A percentile compares a stretch with the other conserved stretches of the same genome.
phyloP scores from a whole-genome alignment of 306 rosid genomes.

The Rosa multiflora region DNA sequence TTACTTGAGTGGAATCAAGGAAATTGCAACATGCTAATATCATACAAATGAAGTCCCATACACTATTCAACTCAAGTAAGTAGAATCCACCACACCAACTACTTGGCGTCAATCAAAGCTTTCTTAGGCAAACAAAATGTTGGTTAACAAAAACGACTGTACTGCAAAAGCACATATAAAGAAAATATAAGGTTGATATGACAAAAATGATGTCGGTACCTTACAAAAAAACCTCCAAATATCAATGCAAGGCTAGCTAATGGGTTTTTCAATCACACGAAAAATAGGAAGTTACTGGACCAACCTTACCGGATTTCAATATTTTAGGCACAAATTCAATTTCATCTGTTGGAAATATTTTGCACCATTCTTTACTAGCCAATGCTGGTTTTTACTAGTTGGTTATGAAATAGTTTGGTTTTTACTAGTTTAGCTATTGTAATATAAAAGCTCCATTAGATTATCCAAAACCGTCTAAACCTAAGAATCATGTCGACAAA shows the following conservation, averaged over 20 bases:
- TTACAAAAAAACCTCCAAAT: not conserved
- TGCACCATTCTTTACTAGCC: not conserved
- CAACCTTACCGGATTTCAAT: not conserved
- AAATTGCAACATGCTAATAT: not conserved
- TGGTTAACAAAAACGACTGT: not conserved
- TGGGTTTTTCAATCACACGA: not conserved
- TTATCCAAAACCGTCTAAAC: not conserved
- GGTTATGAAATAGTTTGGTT: not conserved
- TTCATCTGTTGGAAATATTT: not conserved
- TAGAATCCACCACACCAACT: not conserved
- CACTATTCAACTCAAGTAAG: not conserved
- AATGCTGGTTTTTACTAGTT: not conserved
- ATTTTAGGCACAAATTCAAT: not conserved
- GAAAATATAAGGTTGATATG: not conserved
- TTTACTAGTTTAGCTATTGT: not conserved
- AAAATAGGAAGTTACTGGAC: not conserved
- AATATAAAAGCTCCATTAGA: not conserved
- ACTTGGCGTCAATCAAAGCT: not conserved
- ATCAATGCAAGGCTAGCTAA: not conserved
- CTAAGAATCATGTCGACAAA: not conserved
- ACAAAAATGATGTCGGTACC: not conserved
- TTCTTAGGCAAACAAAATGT: not conserved
- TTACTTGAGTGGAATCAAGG: not conserved
- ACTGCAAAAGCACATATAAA: not conserved
- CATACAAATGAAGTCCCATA: not conserved